Evolutionary conservation across 208 protist genomes (phyloP).

Genomic region (Acanthamoeba healyi): DNA sequence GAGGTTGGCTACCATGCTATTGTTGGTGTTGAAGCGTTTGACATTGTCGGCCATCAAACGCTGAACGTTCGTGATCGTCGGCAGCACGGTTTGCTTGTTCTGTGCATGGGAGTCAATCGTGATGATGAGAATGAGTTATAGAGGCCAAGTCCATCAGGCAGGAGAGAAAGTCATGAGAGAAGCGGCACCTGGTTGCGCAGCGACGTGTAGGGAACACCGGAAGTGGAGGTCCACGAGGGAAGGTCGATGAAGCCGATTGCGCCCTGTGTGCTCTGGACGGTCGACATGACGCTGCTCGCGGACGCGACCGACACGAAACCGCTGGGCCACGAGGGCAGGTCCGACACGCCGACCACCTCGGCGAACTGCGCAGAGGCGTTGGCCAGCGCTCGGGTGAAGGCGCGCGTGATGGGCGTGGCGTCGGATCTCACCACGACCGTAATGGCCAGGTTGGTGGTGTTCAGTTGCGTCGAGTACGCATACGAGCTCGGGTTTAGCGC

Average conservation of each 20-base stretch:
- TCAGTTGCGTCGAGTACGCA: not conserved
- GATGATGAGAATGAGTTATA: not conserved
- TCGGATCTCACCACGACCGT: not conserved
- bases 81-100: not conserved
- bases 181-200: not conserved
- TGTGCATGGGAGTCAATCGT: not conserved
- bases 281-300: not conserved
- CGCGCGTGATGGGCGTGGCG: not conserved
- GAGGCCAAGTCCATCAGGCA: too few species aligned
- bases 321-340: not conserved
- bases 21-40: not conserved
- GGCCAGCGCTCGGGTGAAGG: slow-evolving; percentile 17
- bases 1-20: not conserved
- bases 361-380: not conserved
- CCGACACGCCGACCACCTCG: not conserved
- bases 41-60: not conserved
- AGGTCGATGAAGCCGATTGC: slow-evolving; percentile 5
- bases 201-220: not conserved
- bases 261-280: not conserved
- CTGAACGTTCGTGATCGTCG: not conserved
- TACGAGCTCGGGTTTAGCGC: slow-evolving; percentile 3
- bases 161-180: not conserved
- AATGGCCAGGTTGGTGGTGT: not conserved
- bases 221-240: not conserved
- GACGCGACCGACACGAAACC: not conserved